Conservation (phyloP, 768 basidiomycete genomes). For the Erythrobasidium yunnanense region DNA sequence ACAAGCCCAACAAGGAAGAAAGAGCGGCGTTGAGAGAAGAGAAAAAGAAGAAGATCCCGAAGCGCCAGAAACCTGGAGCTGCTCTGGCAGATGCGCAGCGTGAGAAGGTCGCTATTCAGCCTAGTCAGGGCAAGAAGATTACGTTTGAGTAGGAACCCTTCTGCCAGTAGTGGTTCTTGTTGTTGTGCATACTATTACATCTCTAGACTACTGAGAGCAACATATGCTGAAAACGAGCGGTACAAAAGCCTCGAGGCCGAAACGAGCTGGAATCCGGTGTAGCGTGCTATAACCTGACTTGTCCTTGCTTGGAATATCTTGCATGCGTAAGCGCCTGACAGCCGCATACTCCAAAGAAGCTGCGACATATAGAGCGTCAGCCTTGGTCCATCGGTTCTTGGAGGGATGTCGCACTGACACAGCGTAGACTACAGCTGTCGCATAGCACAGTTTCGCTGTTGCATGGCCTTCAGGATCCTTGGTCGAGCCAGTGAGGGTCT, state of each 20-base stretch:
- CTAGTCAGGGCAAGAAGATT: slow-evolving; percentile 43
- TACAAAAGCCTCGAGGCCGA: background rate
- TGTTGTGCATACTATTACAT: slow-evolving; percentile 11
- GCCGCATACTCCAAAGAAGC: slow-evolving; percentile 27
- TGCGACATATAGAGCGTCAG: background rate
- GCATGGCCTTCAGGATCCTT: slow-evolving; percentile 41
- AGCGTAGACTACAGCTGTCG: slow-evolving; percentile 43
- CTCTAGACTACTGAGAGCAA: background rate
- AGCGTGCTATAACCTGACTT: slow-evolving; percentile 9
- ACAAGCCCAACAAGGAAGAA: slow-evolving; percentile 22
- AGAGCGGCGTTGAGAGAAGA: slow-evolving; percentile 14
- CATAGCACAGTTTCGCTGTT: slow-evolving; percentile 43
- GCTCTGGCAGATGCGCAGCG: slow-evolving; percentile 45
- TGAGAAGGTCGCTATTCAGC: slow-evolving; percentile 44
- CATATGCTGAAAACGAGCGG: background rate
- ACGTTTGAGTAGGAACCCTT: slow-evolving; percentile 41
- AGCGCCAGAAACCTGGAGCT: slow-evolving; percentile 44
- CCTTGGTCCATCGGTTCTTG: background rate
- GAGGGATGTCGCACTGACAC: slow-evolving; percentile 38
- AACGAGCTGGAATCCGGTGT: background rate
- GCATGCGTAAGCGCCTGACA: slow-evolving; percentile 24
- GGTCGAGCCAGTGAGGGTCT: slow-evolving; percentile 40
- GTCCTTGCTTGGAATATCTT: slow-evolving; percentile 15
- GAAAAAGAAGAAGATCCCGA: slow-evolving; percentile 33
- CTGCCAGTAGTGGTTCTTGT: background rate